A percentile compares a stretch with the other conserved stretches of the same genome.
Evolutionary conservation across 768 basidiomycete genomes (phyloP).

Genomic region (Exsudoporus frostii): DNA sequence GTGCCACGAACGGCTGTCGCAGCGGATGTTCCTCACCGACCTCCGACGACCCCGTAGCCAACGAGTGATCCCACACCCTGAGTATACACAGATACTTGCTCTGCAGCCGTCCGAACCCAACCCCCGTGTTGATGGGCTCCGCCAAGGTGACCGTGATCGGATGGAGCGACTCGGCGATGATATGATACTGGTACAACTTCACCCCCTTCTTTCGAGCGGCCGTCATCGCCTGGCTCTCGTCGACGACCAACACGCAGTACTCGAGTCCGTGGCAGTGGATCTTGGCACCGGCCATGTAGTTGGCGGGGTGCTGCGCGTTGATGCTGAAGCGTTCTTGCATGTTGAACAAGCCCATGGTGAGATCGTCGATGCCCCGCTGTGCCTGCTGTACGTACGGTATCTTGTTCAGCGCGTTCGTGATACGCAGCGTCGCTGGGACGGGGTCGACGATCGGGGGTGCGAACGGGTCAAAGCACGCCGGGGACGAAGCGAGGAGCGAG

Average conservation of each 20-base stretch:
- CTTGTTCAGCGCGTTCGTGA: conserved; percentile 5
- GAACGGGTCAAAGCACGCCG: conserved; percentile 25
- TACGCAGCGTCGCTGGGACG: conserved; percentile 12
- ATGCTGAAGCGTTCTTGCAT: conserved; percentile 17
- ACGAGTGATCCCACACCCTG: conserved; percentile 21
- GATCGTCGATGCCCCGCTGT: conserved; percentile 11
- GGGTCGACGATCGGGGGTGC: conserved; percentile 12
- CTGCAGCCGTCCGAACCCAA: conserved; percentile 13
- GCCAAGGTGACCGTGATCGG: conserved; percentile 20
- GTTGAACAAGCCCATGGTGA: conserved; percentile 18
- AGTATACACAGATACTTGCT: conserved; percentile 17
- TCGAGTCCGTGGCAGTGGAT: conserved; percentile 23
- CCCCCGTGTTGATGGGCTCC: conserved; percentile 20
- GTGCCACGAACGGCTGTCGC: conserved; percentile 20
- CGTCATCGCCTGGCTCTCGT: conserved; percentile 15
- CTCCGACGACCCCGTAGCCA: conserved; percentile 9
- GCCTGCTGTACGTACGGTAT: conserved; percentile 10
- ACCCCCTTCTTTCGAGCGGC: neutral
- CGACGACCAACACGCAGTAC: conserved; percentile 14
- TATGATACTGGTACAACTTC: conserved; percentile 14
- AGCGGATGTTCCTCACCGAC: conserved; percentile 14
- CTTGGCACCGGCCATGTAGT: conserved; percentile 19
- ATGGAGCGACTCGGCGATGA: conserved; percentile 15
- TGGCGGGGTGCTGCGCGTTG: conserved; percentile 20
- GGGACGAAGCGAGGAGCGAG: conserved; percentile 17